Conservation (phyloP, 2,329 filamentous ascomycete genomes). For the Alternaria tenuissima region DNA sequence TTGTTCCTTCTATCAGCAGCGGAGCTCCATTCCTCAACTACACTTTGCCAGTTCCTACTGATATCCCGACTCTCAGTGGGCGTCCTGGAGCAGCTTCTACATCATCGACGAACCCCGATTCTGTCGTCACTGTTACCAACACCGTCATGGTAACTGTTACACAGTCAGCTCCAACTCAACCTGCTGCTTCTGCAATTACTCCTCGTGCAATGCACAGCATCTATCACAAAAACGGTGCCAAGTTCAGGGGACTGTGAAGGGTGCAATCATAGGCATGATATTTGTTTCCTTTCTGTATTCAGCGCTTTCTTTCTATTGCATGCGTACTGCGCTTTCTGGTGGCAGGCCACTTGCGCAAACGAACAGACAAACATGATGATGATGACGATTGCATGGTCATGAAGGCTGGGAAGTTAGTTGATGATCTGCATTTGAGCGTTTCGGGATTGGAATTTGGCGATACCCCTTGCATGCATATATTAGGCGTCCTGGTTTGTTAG, state of each 20-base stretch:
- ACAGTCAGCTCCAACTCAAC: conserved; percentile 13
- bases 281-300: not conserved
- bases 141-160: conserved; percentile 41
- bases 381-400: conserved; percentile 4
- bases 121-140: conserved; percentile 36
- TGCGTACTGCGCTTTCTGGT: conserved; percentile 1
- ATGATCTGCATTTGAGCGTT: not conserved
- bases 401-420: not conserved
- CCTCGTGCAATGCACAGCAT: conserved; percentile 12
- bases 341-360: conserved; percentile 16
- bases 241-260: conserved; percentile 32
- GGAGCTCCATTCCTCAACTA: conserved; percentile 8
- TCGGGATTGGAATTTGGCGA: conserved; percentile 14
- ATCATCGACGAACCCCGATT: conserved; percentile 10
- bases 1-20: not conserved
- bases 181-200: conserved; percentile 7
- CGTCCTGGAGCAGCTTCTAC: conserved; percentile 25
- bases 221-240: conserved; percentile 29
- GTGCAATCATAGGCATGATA: not conserved
- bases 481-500: conserved; percentile 16
- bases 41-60: conserved; percentile 1
- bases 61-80: conserved; percentile 27
- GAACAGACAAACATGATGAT: conserved; percentile 3
- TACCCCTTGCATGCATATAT: conserved; percentile 27
- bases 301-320: conserved; percentile 1